Conservation (phyloP, 179 eudicot species). For the Beta corolliflora region DNA sequence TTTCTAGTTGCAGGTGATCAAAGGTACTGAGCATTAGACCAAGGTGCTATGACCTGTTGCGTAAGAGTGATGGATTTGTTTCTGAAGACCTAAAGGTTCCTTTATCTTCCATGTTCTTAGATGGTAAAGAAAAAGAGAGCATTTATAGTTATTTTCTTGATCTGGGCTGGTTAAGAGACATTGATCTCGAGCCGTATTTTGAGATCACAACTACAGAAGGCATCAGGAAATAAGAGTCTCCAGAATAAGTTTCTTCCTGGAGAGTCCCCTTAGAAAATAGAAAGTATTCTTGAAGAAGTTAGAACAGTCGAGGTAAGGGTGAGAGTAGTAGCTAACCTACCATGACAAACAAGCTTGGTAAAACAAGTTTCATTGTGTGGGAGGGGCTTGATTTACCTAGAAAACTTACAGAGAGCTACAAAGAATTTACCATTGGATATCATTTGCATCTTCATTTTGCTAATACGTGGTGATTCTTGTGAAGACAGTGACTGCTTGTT, state of each 20-base stretch:
- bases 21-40: neutral
- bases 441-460: too few species aligned
- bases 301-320: neutral
- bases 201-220: neutral
- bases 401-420: neutral
- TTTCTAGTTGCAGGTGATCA: neutral
- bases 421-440: neutral
- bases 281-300: too few species aligned
- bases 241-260: neutral
- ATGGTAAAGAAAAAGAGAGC: neutral
- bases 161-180: neutral
- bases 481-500: neutral
- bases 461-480: neutral
- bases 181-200: neutral
- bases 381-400: neutral
- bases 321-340: neutral
- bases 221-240: neutral
- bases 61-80: neutral
- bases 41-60: constrained; percentile 2
- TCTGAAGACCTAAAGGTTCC: neutral
- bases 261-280: neutral
- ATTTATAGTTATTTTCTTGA: neutral
- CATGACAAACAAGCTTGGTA: neutral
- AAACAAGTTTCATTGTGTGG: neutral
- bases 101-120: neutral